Conservation (phyloP, 75 land plant species). For the Isoetes taiwanensis region DNA sequence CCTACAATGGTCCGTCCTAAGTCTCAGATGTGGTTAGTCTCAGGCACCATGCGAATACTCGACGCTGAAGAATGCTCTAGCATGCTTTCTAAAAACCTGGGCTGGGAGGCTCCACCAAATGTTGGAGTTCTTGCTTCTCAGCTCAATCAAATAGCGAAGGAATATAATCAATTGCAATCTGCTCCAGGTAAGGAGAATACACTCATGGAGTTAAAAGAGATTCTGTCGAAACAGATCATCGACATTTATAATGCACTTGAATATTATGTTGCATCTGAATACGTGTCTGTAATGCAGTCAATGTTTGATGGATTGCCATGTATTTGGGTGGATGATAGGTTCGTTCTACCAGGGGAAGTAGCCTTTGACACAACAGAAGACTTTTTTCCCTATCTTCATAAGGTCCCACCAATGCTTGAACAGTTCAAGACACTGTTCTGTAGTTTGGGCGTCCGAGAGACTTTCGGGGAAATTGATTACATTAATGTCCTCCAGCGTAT, state of each 20-base stretch:
- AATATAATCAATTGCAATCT: slow-evolving; percentile 11
- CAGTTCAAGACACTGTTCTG: slow-evolving; percentile 47
- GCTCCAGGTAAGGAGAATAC: neutral
- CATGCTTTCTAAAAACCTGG: slow-evolving; percentile 47
- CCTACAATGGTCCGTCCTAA: slow-evolving; percentile 62
- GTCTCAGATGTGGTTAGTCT: slow-evolving; percentile 84
- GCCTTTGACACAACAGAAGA: slow-evolving; percentile 94
- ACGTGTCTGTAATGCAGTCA: slow-evolving; percentile 30
- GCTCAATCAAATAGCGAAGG: slow-evolving; percentile 49
- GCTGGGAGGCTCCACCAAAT: slow-evolving; percentile 52
- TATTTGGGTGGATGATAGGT: slow-evolving; percentile 87
- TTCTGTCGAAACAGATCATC: slow-evolving; percentile 28
- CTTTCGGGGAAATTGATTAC: slow-evolving; percentile 58
- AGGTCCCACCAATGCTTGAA: slow-evolving; percentile 66
- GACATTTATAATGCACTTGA: slow-evolving; percentile 45
- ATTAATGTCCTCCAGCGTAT: slow-evolving; percentile 43
- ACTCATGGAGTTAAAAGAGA: neutral
- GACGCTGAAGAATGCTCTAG: slow-evolving; percentile 57
- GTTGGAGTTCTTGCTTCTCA: slow-evolving; percentile 41
- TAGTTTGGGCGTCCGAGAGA: slow-evolving; percentile 53
- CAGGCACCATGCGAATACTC: slow-evolving; percentile 58
- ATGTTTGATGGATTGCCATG: slow-evolving; percentile 52
- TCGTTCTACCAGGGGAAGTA: slow-evolving; percentile 51
- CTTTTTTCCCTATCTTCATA: slow-evolving; percentile 75
- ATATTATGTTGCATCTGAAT: slow-evolving; percentile 39